Base-by-base conservation (phyloP, 2,329 filamentous ascomycete species). In the Talaromyces funiculosus region DNA sequence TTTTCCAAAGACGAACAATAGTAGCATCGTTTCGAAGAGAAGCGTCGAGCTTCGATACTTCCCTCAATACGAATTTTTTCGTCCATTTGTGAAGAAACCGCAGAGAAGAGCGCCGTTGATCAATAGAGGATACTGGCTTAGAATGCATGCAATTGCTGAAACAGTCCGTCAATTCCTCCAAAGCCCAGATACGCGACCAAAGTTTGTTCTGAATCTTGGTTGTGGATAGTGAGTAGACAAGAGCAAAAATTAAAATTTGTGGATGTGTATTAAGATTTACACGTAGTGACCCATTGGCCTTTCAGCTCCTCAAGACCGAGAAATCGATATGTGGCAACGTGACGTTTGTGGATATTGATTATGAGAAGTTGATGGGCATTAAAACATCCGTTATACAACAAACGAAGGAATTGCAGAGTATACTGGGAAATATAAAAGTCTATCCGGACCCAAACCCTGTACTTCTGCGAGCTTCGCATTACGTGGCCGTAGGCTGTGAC, bases 1-100 rank as follows among this genome's bases (percentile, higher is more conserved):
- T 49, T 26, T 12, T 43, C 10, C 14, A 0, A 45, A 90, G 84
- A 97, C 92, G 61, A 96, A 96, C 72, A 92, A 87, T 71, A 93
- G 90, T 75, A 95, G 90, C 69, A 96, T 96, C 66, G 88, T 92
- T 16, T 96, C 92, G 14, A 97, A 97, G 73, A 82, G 92, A 66
- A 94, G 91, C 68, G 92, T 97, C n/a, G 92, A 96, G 71, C 87
- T 87, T 67, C 79, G 96, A 14, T 97, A 97, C 73, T 88, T 90
- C 70, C 82, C 88, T 37, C 86, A 95, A 68, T 84, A 89, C 29
- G 89, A 95, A 72, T 96, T 90, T 78, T 93, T 94, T 67, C 87
- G 89, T 51, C 88, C 90, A 70, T 97, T 97, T 73, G 90, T 96
- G 35, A 87, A 84, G 66, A 95, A 92, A 72, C 89, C 89, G 66